A percentile compares a stretch with the other conserved stretches of the same genome.
Evolutionary conservation across 2,329 filamentous ascomycete species (phyloP).

Genomic region (Laburnicola sp.): DNA sequence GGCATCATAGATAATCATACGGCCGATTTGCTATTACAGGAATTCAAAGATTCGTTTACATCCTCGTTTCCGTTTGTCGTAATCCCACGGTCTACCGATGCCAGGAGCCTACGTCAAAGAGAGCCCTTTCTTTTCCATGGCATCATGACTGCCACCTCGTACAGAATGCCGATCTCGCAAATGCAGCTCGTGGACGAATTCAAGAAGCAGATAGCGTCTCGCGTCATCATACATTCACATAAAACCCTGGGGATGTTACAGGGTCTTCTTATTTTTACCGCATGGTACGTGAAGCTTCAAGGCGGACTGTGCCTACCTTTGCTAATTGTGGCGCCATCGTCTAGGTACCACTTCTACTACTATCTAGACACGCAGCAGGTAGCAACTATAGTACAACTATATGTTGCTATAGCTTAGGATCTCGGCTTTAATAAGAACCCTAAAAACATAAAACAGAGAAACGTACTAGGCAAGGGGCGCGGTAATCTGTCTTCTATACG

Average conservation of each 20-base stretch:
- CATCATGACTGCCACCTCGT: slow-evolving; percentile 34
- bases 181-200: slow-evolving; percentile 31
- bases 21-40: slow-evolving; percentile 16
- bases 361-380: slow-evolving; percentile 34
- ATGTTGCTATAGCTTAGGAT: slow-evolving; percentile 43
- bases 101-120: slow-evolving; percentile 18
- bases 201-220: slow-evolving; percentile 32
- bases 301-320: background rate
- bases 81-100: slow-evolving; percentile 12
- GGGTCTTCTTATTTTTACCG: slow-evolving; percentile 43
- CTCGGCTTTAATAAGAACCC: slow-evolving; percentile 27
- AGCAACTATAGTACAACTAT: slow-evolving; percentile 41
- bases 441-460: slow-evolving; percentile 10
- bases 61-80: slow-evolving; percentile 31
- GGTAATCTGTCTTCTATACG: background rate
- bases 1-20: slow-evolving; percentile 17
- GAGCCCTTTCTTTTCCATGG: slow-evolving; percentile 44
- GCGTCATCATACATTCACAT: slow-evolving; percentile 37
- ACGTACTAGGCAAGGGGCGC: background rate
- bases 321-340: background rate
- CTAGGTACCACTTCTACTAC: slow-evolving; percentile 37
- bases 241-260: slow-evolving; percentile 48
- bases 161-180: slow-evolving; percentile 28
- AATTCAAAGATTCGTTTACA: slow-evolving; percentile 21
- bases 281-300: slow-evolving; percentile 27